These are phyloP conservation scores for Saccharum hybrid DNA, from an alignment of 202 grass and related monocot species.

Conservation along the genomic window DNA sequence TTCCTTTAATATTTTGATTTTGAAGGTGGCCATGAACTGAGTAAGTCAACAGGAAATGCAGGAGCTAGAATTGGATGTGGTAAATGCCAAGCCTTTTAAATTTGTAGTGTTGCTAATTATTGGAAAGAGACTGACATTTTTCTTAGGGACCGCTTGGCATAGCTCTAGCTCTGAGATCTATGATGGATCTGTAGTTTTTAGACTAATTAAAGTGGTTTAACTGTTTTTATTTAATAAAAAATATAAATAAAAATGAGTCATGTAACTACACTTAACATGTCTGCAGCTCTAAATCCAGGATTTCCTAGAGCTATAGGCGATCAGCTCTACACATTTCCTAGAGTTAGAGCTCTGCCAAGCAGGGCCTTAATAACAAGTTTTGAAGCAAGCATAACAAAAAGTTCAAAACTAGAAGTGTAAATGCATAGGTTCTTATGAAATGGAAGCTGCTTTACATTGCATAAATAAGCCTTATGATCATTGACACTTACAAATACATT, in stretches of 20 bases:
- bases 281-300: neutral
- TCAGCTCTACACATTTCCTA: too few species aligned
- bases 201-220: neutral
- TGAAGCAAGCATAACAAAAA: neutral
- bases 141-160: too few species aligned
- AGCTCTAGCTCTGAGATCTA: neutral
- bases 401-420: neutral
- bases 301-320: neutral
- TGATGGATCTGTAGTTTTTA: neutral
- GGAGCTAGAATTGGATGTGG: constrained; percentile 74
- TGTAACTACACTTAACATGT: neutral
- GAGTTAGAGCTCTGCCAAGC: too few species aligned
- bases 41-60: constrained; percentile 71
- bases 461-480: neutral
- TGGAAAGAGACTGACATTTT: neutral
- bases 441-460: neutral
- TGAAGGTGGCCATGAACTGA: constrained; percentile 70
- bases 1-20: constrained; percentile 37
- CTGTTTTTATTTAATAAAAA: neutral
- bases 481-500: neutral
- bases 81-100: constrained; percentile 30
- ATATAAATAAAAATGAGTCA: neutral
- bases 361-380: neutral
- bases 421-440: neutral
- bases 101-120: neutral